Evolutionary conservation across 139 green algal species (phyloP), one percentile per base, ranked within the genome.

Genomic region (Medakamo hakoo): DNA sequence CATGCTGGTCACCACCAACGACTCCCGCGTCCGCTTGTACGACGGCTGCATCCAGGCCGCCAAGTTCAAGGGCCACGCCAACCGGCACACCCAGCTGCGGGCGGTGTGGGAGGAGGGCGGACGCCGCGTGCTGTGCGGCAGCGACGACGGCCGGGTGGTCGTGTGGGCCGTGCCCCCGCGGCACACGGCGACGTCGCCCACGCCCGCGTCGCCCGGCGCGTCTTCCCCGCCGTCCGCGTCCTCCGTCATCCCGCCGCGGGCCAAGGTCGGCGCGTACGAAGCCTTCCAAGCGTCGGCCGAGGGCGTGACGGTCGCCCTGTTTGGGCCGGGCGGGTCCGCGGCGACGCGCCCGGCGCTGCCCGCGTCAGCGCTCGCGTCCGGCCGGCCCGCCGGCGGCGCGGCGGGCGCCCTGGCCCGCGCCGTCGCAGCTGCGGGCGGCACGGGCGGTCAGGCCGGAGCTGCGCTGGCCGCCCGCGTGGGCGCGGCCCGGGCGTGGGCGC

Each of bases 51-150:
- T 62, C 1, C 78, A 91, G 65, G 63, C 68, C 30, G 84, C 77
- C 69, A 96, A 96, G 73, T 95, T 86, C 73, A 96, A 96, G 76
- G 89, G 89, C 16, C 79, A 86, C 62, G 63, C 73, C 28, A 93
- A 92, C 71, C 70, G 67, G 30, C 81, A 78, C 66, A 85, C 79
- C 2, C 86, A 92, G 74, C 81, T 91, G 27, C 59, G 76, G 20
- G 72, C 79, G 26, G 64, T 59, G 57, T 62, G n/a, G 23, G 57
- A 59, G 14, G 20, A 32, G 2, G 28, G 29, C 23, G 66, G 72
- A 27, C 62, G 76, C 40, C 75, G 78, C 61, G 63, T 93, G 2
- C 68, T 82, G 4, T 87, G 84, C 68, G 86, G 86, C 28, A 81
- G 69, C 2, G 86, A 93, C 62, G 83, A 92, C 68, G 86, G 86